Evolutionary conservation across 352 stramenopile genomes (phyloP).

Genomic region (Pythium grandisporangium): DNA sequence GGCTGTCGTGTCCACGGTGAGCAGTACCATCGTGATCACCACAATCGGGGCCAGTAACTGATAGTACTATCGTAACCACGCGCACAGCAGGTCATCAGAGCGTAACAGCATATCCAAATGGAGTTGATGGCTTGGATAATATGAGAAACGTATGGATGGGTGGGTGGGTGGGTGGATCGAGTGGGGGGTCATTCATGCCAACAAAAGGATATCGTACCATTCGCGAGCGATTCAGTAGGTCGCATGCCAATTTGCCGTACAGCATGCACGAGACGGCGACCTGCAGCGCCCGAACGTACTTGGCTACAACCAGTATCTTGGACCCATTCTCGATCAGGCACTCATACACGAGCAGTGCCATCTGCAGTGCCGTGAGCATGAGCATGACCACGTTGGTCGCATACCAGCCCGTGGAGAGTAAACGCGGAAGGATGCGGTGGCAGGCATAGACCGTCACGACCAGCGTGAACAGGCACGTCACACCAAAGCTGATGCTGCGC

Average conservation of each 20-base stretch:
- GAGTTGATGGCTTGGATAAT: too few relatives aligned
- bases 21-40: constrained; percentile 32
- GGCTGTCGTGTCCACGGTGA: constrained; percentile 36
- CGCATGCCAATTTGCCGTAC: constrained; percentile 57
- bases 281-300: constrained; percentile 65
- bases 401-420: constrained; percentile 47
- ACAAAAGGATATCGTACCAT: too few relatives aligned
- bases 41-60: constrained; percentile 45
- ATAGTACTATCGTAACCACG: constrained; percentile 36
- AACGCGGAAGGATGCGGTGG: constrained; percentile 44
- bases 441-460: constrained; percentile 27
- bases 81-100: too few relatives aligned
- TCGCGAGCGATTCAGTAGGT: constrained; percentile 33
- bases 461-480: constrained; percentile 42
- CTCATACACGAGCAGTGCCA: constrained; percentile 54
- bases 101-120: too few relatives aligned
- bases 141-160: too few relatives aligned
- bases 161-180: too few relatives aligned
- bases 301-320: constrained; percentile 52
- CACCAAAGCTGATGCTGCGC: constrained; percentile 53
- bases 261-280: constrained; percentile 59
- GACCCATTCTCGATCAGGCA: constrained; percentile 49
- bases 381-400: constrained; percentile 53
- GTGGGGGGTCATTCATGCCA: too few relatives aligned
- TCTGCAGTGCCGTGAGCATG: constrained; percentile 42